Conservation (phyloP, 176 grass and related monocot genomes). For the Oryza punctata region DNA sequence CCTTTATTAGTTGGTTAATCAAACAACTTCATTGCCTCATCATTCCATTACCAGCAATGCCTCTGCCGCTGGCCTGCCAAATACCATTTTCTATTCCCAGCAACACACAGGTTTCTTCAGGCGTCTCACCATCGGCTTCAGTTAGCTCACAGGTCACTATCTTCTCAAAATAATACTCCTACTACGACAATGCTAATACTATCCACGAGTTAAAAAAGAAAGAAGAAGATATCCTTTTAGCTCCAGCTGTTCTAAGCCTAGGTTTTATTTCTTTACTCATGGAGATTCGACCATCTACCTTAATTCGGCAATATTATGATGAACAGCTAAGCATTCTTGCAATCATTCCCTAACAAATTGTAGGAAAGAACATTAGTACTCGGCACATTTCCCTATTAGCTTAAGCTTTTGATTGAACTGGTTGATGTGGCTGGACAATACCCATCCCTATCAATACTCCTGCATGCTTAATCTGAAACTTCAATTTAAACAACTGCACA, state of each 20-base stretch:
- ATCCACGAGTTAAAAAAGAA: background rate
- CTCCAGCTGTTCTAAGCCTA: background rate
- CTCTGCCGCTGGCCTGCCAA: background rate
- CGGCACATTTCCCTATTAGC: background rate
- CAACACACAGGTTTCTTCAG: background rate
- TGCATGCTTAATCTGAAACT: background rate
- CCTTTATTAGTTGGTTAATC: background rate
- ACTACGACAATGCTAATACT: background rate
- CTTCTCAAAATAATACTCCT: background rate
- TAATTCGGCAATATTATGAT: background rate
- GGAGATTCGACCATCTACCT: background rate
- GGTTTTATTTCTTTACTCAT: background rate
- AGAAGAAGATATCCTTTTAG: background rate
- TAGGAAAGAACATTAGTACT: background rate
- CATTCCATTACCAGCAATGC: background rate
- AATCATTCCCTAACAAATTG: background rate
- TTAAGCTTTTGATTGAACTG: background rate
- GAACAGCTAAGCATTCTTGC: background rate
- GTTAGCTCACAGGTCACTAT: constrained; percentile 29
- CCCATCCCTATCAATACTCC: background rate
- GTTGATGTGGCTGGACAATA: background rate
- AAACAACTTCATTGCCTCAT: background rate
- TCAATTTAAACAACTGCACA: background rate
- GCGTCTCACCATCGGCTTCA: background rate
- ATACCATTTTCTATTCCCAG: constrained; percentile 25